A percentile compares a stretch with the other conserved stretches of the same genome.
Evolutionary conservation across 176 grass and related monocot genomes (phyloP).

Genomic region (Oryza meridionalis): DNA sequence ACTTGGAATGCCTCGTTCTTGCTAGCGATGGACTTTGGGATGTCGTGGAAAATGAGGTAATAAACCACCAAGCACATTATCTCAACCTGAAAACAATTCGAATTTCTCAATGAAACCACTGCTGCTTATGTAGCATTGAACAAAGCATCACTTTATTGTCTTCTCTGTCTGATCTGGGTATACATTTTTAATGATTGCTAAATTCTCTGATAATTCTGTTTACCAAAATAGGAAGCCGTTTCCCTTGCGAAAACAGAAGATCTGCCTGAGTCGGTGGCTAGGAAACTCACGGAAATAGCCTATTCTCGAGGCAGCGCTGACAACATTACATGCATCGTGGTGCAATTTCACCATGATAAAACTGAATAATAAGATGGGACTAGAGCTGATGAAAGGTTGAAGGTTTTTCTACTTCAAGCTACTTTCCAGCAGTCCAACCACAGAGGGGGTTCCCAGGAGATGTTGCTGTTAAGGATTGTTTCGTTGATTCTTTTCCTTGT

Average conservation of each 20-base stretch:
- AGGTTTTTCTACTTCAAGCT: slow-evolving; percentile 50
- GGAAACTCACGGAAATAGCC: slow-evolving; percentile 68
- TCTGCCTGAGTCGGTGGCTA: slow-evolving; percentile 57
- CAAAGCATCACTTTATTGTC: background rate
- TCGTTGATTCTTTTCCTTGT: slow-evolving; percentile 45
- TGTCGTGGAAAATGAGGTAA: slow-evolving; percentile 93
- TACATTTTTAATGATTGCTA: slow-evolving; percentile 12
- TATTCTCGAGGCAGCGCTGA: slow-evolving; percentile 65
- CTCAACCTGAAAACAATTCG: background rate
- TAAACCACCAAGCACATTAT: slow-evolving; percentile 31
- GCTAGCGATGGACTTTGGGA: slow-evolving; percentile 97
- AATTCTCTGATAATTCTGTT: slow-evolving; percentile 11
- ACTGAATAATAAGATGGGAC: slow-evolving; percentile 37
- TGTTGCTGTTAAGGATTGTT: slow-evolving; percentile 32
- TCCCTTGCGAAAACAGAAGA: slow-evolving; percentile 72
- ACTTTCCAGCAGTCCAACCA: slow-evolving; percentile 43
- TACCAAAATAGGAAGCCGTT: slow-evolving; percentile 65
- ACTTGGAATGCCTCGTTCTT: slow-evolving; percentile 90
- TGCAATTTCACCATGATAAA: slow-evolving; percentile 74
- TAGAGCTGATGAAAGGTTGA: slow-evolving; percentile 19
- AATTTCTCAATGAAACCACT: slow-evolving; percentile 22
- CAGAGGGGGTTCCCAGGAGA: slow-evolving; percentile 19
- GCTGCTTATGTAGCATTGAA: background rate
- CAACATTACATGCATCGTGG: slow-evolving; percentile 90
- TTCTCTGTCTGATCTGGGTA: background rate